Evolutionary conservation across 106 monocot genomes (phyloP), one percentile per base, ranked within the genome.

Genomic region (Allium fistulosum): DNA sequence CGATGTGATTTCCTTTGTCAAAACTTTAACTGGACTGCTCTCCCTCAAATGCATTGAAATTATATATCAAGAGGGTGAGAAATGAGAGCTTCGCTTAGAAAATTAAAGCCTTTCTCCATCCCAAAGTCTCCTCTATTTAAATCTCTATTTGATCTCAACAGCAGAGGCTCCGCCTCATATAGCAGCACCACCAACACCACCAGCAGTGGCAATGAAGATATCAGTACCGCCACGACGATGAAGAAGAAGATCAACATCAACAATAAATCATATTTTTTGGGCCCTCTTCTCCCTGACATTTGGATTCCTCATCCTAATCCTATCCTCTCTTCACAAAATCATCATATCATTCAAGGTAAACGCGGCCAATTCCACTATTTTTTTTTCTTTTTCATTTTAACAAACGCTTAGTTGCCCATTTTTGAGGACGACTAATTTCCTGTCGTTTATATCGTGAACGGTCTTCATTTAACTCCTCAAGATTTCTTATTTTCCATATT

Each of bases 221-320:
- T 12, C 15, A 59, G 22, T 9, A 59, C 9, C 13, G 15, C 7
- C 26, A 58, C 0, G 12, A 28, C 7, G 13, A n/a, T n/a, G 48
- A 48, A 14, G 58, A 59, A 13, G 22, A 57, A 66, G 5, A 59
- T 28, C 48, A 46, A 47, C 18, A 57, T 17, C 5, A n/a, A 8
- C 7, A 26, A 17, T 9, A 8, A 49, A 14, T 51, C 52, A 14
- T 64, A 63, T 63, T 76, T 96, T 47, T 77, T 91, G 57, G 95
- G 88, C 48, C 79, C 81, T 8, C 81, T 88, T 76, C 77, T 96
- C 48, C 91, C 88, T 15, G 88, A 96, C 73, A 26, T 86, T 49
- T 96, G 95, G 95, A 51, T 14, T 48, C 45, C 74, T 49, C 66
- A 17, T 49, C 63, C 65, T 53, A 17, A 53, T 62, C 9, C 73